A percentile compares a stretch with the other conserved stretches of the same genome.
These are phyloP conservation scores for Alternaria gaisen DNA, from an alignment of 2,329 filamentous ascomycete genomes.

Conservation along the genomic window DNA sequence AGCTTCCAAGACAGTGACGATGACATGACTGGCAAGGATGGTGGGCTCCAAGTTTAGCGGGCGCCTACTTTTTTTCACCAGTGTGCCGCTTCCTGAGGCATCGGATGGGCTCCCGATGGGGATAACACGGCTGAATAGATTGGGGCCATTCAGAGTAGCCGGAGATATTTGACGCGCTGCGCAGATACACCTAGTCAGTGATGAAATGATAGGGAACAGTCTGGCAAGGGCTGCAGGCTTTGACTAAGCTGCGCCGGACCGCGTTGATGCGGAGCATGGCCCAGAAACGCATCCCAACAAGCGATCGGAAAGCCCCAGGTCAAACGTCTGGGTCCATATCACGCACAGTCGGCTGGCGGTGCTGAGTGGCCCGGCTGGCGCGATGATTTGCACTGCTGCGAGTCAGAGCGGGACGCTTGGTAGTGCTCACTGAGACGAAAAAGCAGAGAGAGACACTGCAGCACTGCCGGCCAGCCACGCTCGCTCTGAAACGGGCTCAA, in stretches of 20 bases:
- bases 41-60: conserved; percentile 43
- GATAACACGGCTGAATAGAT: conserved; percentile 47
- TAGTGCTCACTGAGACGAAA: conserved; percentile 21
- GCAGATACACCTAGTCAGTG: conserved; percentile 27
- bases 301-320: conserved; percentile 35
- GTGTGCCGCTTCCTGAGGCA: conserved; percentile 38
- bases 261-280: conserved; percentile 12
- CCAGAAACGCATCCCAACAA: conserved; percentile 31
- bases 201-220: conserved; percentile 40
- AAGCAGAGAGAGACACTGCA: conserved; percentile 23
- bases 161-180: conserved; percentile 44
- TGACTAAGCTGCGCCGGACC: conserved; percentile 36
- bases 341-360: conserved; percentile 18
- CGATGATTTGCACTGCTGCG: conserved; percentile 47
- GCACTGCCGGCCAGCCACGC: conserved; percentile 36
- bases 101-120: conserved; percentile 49
- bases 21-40: conserved; percentile 24
- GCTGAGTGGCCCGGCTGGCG: conserved; percentile 44
- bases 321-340: conserved; percentile 35
- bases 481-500: conserved; percentile 43
- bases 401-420: conserved; percentile 35
- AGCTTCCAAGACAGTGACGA: conserved; percentile 9
- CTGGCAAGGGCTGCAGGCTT: conserved; percentile 20
- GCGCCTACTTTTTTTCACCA: conserved; percentile 45
- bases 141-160: conserved; percentile 41